Percentiles rank a stretch among this genome's conserved stretches.
These are phyloP conservation scores for Alloteropsis semialata DNA, from an alignment of 176 grass and related monocot genomes.

Conservation along the genomic window DNA sequence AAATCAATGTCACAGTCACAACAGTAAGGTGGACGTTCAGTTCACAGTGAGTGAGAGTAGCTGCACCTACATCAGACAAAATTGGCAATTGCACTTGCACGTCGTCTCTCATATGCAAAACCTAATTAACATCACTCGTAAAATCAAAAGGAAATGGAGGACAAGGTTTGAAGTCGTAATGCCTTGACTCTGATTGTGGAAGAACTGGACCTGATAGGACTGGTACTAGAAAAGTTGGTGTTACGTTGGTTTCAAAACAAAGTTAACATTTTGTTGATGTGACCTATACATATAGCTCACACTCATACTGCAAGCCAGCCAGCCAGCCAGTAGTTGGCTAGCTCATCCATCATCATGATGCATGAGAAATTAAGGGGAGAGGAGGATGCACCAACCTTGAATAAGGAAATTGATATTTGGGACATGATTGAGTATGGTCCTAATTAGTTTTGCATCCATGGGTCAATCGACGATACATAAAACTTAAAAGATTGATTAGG, in stretches of 20 bases:
- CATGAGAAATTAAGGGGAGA: slow-evolving; percentile 15
- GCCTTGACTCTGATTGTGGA: background rate
- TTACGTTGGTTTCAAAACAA: slow-evolving; percentile 5
- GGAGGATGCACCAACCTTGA: slow-evolving; percentile 40
- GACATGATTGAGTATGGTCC: slow-evolving; percentile 29
- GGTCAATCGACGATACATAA: slow-evolving; percentile 2
- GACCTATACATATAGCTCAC: slow-evolving; percentile 2
- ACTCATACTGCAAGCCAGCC: background rate
- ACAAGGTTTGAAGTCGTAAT: background rate
- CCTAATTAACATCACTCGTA: background rate
- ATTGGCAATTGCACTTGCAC: background rate
- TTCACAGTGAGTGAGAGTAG: slow-evolving; percentile 27
- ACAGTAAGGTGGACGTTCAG: background rate
- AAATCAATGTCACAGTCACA: background rate
- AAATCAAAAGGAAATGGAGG: background rate
- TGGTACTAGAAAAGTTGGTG: slow-evolving; percentile 2
- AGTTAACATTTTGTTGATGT: slow-evolving; percentile 20
- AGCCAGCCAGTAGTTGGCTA: slow-evolving; percentile 24
- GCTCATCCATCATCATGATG: slow-evolving; percentile 21
- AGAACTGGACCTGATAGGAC: background rate
- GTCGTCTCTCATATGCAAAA: background rate
- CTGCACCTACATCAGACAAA: slow-evolving; percentile 33
- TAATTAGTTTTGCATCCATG: slow-evolving; percentile 8
- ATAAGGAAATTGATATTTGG: slow-evolving; percentile 33
- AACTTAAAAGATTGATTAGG: background rate